Percentiles rank a stretch among this genome's conserved stretches.
Conservation (phyloP, 805 yeast species). For the Sugiyamaella smithiae region DNA sequence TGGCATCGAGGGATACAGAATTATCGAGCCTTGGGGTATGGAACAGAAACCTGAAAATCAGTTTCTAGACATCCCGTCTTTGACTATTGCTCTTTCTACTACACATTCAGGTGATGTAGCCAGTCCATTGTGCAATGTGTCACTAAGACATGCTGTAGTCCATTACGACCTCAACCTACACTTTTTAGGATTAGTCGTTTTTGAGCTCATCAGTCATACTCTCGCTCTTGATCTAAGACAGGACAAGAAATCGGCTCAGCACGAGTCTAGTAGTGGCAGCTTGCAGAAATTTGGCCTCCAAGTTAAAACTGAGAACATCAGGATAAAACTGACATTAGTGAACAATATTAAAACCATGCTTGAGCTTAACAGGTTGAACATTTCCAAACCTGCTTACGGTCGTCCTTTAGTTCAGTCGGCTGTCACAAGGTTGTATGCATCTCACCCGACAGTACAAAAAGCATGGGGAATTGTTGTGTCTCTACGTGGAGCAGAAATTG, state of each 20-base stretch:
- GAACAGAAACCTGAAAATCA: conserved; percentile 21
- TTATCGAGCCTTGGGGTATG: conserved; percentile 28
- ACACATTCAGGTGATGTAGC: conserved; percentile 13
- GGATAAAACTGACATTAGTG: conserved; percentile 44
- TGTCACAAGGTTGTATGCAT: conserved; percentile 45
- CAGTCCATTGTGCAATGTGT: conserved; percentile 21
- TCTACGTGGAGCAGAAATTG: conserved; percentile 27
- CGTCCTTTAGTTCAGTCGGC: conserved; percentile 36
- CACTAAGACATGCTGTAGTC: conserved; percentile 23
- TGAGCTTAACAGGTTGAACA: conserved; percentile 40
- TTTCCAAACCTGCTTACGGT: conserved; percentile 29
- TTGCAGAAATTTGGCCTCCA: conserved; percentile 28
- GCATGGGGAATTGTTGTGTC: conserved; percentile 39
- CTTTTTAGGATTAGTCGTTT: conserved; percentile 45
- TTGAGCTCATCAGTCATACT: conserved; percentile 46
- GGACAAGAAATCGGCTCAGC: background rate
- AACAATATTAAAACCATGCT: conserved; percentile 46
- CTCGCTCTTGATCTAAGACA: conserved; percentile 22
- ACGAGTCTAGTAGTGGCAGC: background rate
- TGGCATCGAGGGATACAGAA: conserved; percentile 12
- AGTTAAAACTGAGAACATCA: conserved; percentile 27
- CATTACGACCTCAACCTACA: conserved; percentile 38
- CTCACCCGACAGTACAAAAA: conserved; percentile 44
- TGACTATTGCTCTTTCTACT: conserved; percentile 26
- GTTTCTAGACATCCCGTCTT: conserved; percentile 28